Evolutionary conservation across 345 rosid genomes (phyloP), one percentile per base, ranked within the genome.

Genomic region (Erysimum cheiranthoides): DNA sequence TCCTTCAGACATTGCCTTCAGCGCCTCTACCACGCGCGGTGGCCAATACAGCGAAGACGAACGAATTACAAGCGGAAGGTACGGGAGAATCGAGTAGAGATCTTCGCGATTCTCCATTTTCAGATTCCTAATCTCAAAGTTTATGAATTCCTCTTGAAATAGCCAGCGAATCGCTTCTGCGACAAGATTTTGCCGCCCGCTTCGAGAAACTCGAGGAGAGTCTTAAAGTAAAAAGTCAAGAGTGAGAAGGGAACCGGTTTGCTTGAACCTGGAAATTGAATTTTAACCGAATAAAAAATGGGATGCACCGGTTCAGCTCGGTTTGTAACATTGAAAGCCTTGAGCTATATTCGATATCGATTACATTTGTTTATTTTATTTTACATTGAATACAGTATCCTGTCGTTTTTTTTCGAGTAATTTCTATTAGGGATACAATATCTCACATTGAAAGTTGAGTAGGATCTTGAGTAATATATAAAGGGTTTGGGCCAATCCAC

Each of bases 21-120:
- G 84, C 17, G 85, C 81, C 78, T 88, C 94, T 68, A 83, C 88
- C 40, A 83, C 84, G 21, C 79, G 82, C 13, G 90, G 77, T 3
- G 91, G 92, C 98, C 96, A 92, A 35, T 78, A 85, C 73, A 89
- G 81, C 21, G 73, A 66, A 12, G 89, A 82, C 0, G 90, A 88
- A 53, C 89, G 82, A 4, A 79, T 60, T 10, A 80, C 17, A 61
- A 86, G 66, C 0, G 96, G 96, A 46, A 94, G 80, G 70, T 61
- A 87, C 0, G 84, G 81, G 27, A 87, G 72, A 3, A 94, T 85
- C 14, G 95, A 88, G 17, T 75, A 68, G 61, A 86, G 74, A 57
- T 88, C 91, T 64, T 83, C 88, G 10, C 84, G 81, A 14, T 39
- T 65, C 82, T 89, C 93, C 97, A 81, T 89, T 67, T 28, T 25